phyloP scores from a whole-genome alignment of 805 yeast species.

The Cyberlindnera mycetangii region DNA sequence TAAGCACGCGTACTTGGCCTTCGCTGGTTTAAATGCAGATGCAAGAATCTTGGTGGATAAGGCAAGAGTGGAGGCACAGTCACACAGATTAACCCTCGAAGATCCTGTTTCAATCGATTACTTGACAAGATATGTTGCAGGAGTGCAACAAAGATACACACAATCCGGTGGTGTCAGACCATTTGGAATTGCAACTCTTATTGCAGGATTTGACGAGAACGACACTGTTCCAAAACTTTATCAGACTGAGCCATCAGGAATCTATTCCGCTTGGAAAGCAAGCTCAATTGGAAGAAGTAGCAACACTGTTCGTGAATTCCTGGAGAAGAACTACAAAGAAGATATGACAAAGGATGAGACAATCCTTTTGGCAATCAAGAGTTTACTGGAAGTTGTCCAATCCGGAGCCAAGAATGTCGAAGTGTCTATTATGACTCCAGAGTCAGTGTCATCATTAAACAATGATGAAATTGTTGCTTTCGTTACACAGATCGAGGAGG shows the following conservation, averaged over 20 bases:
- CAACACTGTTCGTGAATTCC: constrained; percentile 91
- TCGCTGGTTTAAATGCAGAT: constrained; percentile 98
- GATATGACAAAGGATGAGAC: constrained; percentile 67
- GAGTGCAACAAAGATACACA: constrained; percentile 94
- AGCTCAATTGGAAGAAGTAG: constrained; percentile 94
- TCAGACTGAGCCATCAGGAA: constrained; percentile 97
- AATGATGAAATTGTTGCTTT: constrained; percentile 16
- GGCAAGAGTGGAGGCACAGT: constrained; percentile 96
- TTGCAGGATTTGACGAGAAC: constrained; percentile 92
- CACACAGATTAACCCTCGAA: constrained; percentile 89
- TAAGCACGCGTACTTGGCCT: constrained; percentile 85
- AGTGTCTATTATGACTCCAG: constrained; percentile 80
- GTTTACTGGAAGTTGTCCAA: constrained; percentile 93
- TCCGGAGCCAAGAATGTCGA: constrained; percentile 97
- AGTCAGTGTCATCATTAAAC: constrained; percentile 21
- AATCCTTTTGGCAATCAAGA: constrained; percentile 75
- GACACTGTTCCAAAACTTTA: constrained; percentile 79
- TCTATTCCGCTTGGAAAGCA: constrained; percentile 97
- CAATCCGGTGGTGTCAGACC: constrained; percentile 99
- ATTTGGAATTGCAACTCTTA: constrained; percentile 91
- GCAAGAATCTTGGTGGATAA: constrained; percentile 91
- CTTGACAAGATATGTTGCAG: constrained; percentile 93
- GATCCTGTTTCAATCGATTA: constrained; percentile 92
- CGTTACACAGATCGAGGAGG: constrained; percentile 18
- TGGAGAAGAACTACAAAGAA: constrained; percentile 78